These are phyloP conservation scores for Lunularia cruciata DNA, from an alignment of 225 moss, liverwort and hornwort genomes.

Conservation along the genomic window DNA sequence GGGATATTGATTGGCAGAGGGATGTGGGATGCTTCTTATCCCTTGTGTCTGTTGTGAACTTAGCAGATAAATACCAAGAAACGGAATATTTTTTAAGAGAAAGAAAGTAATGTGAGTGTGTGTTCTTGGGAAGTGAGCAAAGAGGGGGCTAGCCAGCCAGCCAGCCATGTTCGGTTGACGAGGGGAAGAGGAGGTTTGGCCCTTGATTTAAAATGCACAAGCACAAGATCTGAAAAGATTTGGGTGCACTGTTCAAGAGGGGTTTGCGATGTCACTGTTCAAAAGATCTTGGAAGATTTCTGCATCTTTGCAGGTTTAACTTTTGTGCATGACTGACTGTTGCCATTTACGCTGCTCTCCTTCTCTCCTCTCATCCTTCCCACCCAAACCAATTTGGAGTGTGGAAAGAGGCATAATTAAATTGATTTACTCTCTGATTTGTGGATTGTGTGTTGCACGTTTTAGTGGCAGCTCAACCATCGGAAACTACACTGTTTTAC, in stretches of 20 bases:
- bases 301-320: conserved; percentile 13
- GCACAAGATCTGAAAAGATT: conserved; percentile 14
- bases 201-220: not conserved
- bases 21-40: too few relatives aligned
- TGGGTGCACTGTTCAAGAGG: not conserved
- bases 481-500: too few relatives aligned
- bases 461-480: not conserved
- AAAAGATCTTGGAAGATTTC: conserved; percentile 15
- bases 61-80: too few relatives aligned
- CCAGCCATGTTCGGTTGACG: not conserved
- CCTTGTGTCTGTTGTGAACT: too few relatives aligned
- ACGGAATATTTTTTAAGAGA: too few relatives aligned
- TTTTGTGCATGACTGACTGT: conserved; percentile 14
- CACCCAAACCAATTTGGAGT: too few relatives aligned
- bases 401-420: too few relatives aligned
- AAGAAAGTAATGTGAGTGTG: too few relatives aligned
- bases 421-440: not conserved
- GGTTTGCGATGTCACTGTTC: too few relatives aligned
- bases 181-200: not conserved
- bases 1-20: too few relatives aligned
- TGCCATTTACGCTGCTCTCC: conserved; percentile 10
- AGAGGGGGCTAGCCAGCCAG: not conserved
- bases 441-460: not conserved
- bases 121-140: not conserved
- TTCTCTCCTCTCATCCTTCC: too few relatives aligned